Percentiles rank a stretch among this genome's conserved stretches.
phyloP scores from a whole-genome alignment of 2,329 filamentous ascomycete species.

The Exophiala xenobiotica region DNA sequence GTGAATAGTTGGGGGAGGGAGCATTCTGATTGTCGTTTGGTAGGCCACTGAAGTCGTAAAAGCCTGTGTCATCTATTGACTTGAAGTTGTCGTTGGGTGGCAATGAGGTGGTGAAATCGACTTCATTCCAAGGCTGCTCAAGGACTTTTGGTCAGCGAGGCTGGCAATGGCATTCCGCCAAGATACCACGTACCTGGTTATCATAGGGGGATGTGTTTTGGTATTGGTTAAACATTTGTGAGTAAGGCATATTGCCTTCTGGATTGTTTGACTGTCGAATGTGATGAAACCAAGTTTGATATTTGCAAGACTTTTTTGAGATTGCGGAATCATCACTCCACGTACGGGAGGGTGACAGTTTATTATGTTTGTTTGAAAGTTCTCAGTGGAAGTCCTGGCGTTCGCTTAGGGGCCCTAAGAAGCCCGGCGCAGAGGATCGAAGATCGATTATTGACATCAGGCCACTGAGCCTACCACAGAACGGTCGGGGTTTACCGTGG shows the following conservation, averaged over 20 bases:
- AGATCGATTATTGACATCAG: neutral
- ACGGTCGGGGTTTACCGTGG: neutral
- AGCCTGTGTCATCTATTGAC: conserved; percentile 8
- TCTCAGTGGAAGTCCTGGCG: conserved; percentile 1
- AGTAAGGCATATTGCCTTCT: conserved; percentile 17
- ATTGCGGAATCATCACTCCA: conserved; percentile 13
- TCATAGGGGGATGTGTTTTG: conserved; percentile 16
- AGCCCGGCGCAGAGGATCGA: neutral
- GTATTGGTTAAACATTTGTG: conserved; percentile 17
- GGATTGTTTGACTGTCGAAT: conserved; percentile 16
- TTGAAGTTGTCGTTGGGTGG: conserved; percentile 15
- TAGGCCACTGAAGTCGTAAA: conserved; percentile 9
- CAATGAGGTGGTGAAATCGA: conserved; percentile 17
- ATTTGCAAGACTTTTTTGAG: conserved; percentile 9
- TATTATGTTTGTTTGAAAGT: neutral
- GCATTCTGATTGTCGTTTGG: conserved; percentile 12
- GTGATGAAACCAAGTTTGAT: conserved; percentile 9
- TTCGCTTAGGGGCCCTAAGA: too few species aligned
- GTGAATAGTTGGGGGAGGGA: conserved; percentile 22
- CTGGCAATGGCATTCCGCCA: conserved; percentile 1
- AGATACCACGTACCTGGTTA: conserved; percentile 10
- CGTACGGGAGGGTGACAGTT: conserved; percentile 8
- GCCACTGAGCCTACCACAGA: neutral
- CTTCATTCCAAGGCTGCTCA: conserved; percentile 21
- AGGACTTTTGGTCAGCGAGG: conserved; percentile 8